Base-by-base conservation (phyloP, 1,139 yeast species). In the Diutina siamensis region DNA sequence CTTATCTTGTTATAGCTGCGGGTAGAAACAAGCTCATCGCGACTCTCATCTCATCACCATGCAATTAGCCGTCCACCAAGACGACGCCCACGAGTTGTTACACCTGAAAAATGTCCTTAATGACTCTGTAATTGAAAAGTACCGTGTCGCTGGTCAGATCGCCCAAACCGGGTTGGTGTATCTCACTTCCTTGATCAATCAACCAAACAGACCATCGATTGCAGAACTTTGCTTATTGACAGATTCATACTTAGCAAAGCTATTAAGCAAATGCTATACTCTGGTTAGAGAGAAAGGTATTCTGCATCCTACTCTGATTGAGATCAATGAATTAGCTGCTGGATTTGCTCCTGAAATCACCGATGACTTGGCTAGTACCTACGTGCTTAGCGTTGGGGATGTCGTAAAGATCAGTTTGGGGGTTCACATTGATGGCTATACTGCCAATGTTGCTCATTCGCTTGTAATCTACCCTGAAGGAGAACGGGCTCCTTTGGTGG, bases 361-460 rank as follows among this genome's bases (percentile, higher is more conserved):
- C 21, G 87, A 78, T 55, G 95, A 85, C 54, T 69, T 64, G 40
- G 54, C 75, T 17, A 67, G 41, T 10, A 48, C 69, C 49, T 68
- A 73, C 51, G 62, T 64, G 42, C 77, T 85, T 57, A 65, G 69
- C 48, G 78, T 79, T 33, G 97, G 97, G 46, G 97, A 92, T 60
- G 71, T 89, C 45, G 87, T 85, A 38, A 88, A 92, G 49, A 74
- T 92, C 48, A 70, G 83, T 20, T 70, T 88, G 35, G 97, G 97
- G 44, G 89, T 84, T 49, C 97, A 92, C 53, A 78, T 92, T 54
- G 98, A 92, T 62, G 98, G 98, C 45, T 92, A 89, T 65, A 84
- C 97, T 17, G 82, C 95, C 3, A 78, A 80, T 58, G 80, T 78
- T 7, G 78, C 94, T 28, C 98, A 92, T 62, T 88, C 97, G 3